These are phyloP conservation scores for Ustilago nuda DNA, from an alignment of 1,284 basidiomycete species.

Conservation along the genomic window DNA sequence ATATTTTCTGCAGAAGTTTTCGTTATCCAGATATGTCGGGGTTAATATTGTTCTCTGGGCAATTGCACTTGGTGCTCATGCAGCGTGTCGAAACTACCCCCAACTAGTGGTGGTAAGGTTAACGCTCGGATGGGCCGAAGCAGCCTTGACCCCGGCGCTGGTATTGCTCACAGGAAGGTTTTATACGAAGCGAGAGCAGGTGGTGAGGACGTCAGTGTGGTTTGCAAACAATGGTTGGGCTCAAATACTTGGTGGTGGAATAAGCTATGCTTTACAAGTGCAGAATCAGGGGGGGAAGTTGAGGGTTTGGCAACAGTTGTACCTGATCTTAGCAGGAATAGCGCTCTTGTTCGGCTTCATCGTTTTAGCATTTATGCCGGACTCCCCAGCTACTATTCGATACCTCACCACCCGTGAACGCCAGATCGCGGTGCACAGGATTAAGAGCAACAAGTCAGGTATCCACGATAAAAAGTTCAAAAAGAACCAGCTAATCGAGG, in stretches of 20 bases:
- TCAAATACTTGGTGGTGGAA: constrained; percentile 59
- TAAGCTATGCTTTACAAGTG: constrained; percentile 57
- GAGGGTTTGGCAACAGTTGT: constrained; percentile 63
- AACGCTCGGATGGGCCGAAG: constrained; percentile 66
- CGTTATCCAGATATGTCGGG: constrained; percentile 63
- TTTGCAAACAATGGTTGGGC: constrained; percentile 62
- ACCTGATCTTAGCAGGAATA: constrained; percentile 58
- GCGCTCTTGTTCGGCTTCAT: constrained; percentile 55
- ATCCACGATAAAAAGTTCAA: constrained; percentile 75
- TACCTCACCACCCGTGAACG: constrained; percentile 72
- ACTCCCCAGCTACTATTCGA: constrained; percentile 47
- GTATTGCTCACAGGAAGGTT: constrained; percentile 60
- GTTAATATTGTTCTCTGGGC: constrained; percentile 70
- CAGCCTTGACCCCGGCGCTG: constrained; percentile 54
- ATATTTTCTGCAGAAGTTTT: constrained; percentile 43
- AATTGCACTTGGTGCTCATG: constrained; percentile 59
- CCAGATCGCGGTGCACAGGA: constrained; percentile 74
- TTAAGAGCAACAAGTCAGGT: constrained; percentile 73
- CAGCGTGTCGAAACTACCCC: constrained; percentile 56
- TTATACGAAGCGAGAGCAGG: constrained; percentile 57
- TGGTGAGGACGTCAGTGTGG: constrained; percentile 56
- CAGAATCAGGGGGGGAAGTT: constrained; percentile 33
- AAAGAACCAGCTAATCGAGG: constrained; percentile 72
- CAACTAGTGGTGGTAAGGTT: constrained; percentile 59
- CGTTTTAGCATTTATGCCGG: constrained; percentile 52